Percentiles rank a stretch among this genome's conserved stretches.
These are phyloP conservation scores for Penicillium sp. DNA, from an alignment of 2,329 filamentous ascomycete species.

Conservation along the genomic window DNA sequence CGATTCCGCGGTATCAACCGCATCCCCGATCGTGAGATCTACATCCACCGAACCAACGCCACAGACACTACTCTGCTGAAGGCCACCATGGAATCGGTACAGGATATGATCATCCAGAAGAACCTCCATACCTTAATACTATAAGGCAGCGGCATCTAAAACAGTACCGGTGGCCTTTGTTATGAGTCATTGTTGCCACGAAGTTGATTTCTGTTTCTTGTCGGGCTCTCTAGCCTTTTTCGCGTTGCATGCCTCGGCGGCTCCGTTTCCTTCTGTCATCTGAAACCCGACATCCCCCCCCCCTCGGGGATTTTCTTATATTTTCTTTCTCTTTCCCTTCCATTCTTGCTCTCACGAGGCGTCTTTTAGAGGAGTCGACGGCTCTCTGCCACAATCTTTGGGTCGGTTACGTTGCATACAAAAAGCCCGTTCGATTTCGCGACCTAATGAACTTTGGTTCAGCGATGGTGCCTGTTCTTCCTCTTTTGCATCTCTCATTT, in stretches of 20 bases:
- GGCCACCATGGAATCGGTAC: constrained; percentile 82
- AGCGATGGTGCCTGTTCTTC: constrained; percentile 24
- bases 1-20: constrained; percentile 77
- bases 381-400: constrained; percentile 20
- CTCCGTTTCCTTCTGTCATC: constrained; percentile 13
- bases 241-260: constrained; percentile 32
- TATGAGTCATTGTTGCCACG: constrained; percentile 23
- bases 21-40: constrained; percentile 58
- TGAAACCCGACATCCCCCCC: constrained; percentile 1
- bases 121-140: constrained; percentile 78
- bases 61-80: constrained; percentile 74
- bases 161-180: constrained; percentile 17
- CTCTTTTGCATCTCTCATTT: constrained; percentile 15
- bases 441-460: constrained; percentile 23
- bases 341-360: constrained; percentile 14
- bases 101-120: constrained; percentile 85
- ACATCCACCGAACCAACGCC: constrained; percentile 61
- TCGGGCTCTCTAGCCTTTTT: constrained; percentile 22
- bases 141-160: constrained; percentile 38
- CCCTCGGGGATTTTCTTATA: not conserved
- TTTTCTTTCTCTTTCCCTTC: constrained; percentile 12
- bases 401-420: constrained; percentile 26
- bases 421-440: constrained; percentile 24
- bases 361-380: constrained; percentile 24
- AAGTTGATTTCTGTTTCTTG: constrained; percentile 22